A percentile compares a stretch with the other conserved stretches of the same genome.
Evolutionary conservation across 73 alveolate species (phyloP).

Genomic region (Effrenium voratum): DNA sequence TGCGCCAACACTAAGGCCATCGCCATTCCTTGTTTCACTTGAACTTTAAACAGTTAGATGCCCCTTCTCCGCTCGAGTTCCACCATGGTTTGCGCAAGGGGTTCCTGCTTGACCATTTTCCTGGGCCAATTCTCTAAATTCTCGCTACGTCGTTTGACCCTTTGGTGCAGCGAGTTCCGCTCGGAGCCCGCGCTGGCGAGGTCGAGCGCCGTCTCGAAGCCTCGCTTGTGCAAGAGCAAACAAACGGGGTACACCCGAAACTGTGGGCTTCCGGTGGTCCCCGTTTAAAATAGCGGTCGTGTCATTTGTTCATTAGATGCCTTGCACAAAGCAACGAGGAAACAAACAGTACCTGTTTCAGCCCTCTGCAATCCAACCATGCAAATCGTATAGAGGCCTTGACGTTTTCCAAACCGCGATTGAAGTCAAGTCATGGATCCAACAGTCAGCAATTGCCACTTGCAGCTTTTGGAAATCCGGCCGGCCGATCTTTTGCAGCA

Average conservation of each 20-base stretch:
- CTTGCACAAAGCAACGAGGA: too few relatives aligned
- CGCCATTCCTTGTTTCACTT: neutral
- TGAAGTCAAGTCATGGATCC: neutral
- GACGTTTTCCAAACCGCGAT: too few relatives aligned
- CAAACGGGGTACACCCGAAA: neutral
- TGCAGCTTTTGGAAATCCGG: neutral
- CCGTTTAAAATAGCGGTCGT: neutral
- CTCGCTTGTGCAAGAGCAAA: neutral
- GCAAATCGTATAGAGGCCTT: too few relatives aligned
- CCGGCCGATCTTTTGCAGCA: neutral
- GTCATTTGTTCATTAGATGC: neutral
- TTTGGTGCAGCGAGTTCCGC: neutral
- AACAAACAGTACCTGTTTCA: too few relatives aligned
- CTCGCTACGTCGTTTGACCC: neutral
- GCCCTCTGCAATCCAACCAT: too few relatives aligned
- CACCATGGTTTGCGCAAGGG: neutral
- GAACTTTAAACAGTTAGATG: neutral
- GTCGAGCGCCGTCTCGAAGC: neutral
- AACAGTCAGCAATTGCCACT: neutral
- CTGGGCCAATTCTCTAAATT: neutral
- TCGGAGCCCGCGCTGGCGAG: neutral
- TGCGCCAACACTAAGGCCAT: neutral
- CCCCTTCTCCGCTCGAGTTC: too few relatives aligned
- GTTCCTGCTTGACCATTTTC: neutral
- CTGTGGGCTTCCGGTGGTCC: neutral